Base-by-base conservation (phyloP, 208 protist genomes). In the Leishmania amazonensis region DNA sequence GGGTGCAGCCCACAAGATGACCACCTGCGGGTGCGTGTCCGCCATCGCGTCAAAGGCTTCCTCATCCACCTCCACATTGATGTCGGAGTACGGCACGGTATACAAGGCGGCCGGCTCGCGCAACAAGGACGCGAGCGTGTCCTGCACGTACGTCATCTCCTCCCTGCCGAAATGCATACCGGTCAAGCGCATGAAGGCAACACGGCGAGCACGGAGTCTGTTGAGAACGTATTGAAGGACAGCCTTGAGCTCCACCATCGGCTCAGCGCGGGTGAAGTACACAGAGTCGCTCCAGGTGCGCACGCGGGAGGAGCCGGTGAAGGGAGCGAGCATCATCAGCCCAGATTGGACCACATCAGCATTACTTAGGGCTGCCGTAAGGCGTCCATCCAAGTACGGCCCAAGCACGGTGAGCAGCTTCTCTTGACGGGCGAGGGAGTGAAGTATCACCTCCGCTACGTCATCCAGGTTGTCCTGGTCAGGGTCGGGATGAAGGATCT, bases 171-270 rank as follows among this genome's bases (percentile, higher is more conserved):
- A 87, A 15, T 71, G 51, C 1, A 87, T 65, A 35, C 72, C 79
- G 13, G 74, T 77, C 72, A 93, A 80, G 83, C 90, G 90, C 89
- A 93, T 94, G 72, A 92, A 93, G 58, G 81, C 89, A 8, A 94
- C 64, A 67, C 88, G 86, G 3, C 81, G 64, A 28, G 78, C 76
- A 28, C 81, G 80, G 24, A 91, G 74, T 0, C n/a, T 54, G 54
- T 80, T 86, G 35, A 88, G 7, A 28, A 83, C 75, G 78, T 88
- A 82, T 40, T 74, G 38, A 13, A 93, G 24, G 31, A 92, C 53
- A 65, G 84, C 78, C 31, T 83, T 35, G 49, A 94, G 73, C 78
- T 87, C 90, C 1, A 81, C 54, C 21, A 73, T 65, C 28, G 88
- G 85, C 19, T 92, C 88, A 5, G 83, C 68, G 15, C 87, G 78